These are phyloP conservation scores for Macrolepiota dolichaula DNA, from an alignment of 768 basidiomycete genomes.

Conservation along the genomic window DNA sequence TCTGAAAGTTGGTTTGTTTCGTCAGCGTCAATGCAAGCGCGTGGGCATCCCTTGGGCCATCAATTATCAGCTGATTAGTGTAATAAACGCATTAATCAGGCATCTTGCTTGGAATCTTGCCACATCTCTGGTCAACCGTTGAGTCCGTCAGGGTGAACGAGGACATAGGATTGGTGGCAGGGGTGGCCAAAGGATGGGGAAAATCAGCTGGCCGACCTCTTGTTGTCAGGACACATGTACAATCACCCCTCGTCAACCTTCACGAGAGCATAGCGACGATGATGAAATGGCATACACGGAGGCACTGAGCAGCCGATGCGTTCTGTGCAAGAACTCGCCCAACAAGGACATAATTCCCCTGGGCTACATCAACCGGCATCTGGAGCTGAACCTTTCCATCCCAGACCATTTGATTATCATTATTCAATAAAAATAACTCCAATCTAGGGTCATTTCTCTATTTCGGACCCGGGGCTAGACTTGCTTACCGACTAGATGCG, in stretches of 20 bases:
- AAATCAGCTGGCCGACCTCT: not conserved
- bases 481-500: not conserved
- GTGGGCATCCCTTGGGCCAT: not conserved
- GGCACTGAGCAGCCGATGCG: not conserved
- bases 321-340: not conserved
- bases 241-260: conserved; percentile 2
- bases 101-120: not conserved
- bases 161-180: not conserved
- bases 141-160: conserved; percentile 4
- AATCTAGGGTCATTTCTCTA: not conserved
- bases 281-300: not conserved
- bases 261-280: not conserved
- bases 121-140: not conserved
- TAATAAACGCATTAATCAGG: not conserved
- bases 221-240: not conserved
- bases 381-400: not conserved
- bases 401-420: not conserved
- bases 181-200: not conserved
- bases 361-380: too few species aligned
- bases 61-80: not conserved
- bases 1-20: not conserved
- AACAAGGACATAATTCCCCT: not conserved
- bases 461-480: not conserved
- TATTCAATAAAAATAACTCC: not conserved
- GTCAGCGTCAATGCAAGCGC: not conserved